A percentile compares a stretch with the other conserved stretches of the same genome.
phyloP scores from a whole-genome alignment of 495 filamentous ascomycete species.

The Aspergillus steynii region DNA sequence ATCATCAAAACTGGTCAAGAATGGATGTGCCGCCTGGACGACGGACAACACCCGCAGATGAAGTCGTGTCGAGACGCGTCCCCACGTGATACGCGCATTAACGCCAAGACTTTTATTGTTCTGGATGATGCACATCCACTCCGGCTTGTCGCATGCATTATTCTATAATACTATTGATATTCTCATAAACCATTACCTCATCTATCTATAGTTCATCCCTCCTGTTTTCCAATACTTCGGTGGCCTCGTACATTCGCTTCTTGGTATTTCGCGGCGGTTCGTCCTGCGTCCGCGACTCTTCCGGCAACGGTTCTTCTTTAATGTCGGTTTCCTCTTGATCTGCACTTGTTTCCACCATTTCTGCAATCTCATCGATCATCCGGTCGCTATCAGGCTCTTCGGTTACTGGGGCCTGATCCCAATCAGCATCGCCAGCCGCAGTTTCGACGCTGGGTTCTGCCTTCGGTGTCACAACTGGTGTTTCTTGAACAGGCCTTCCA shows the following conservation, averaged over 20 bases:
- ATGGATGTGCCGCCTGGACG: constrained; percentile 7
- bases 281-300: constrained; percentile 46
- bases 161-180: neutral
- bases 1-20: neutral
- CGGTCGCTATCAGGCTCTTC: constrained; percentile 35
- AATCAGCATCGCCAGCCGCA: constrained; percentile 19
- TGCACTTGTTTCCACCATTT: constrained; percentile 54
- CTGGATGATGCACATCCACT: constrained; percentile 7
- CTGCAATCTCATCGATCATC: constrained; percentile 54
- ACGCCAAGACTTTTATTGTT: constrained; percentile 19
- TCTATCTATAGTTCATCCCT: constrained; percentile 57
- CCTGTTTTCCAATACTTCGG: constrained; percentile 34
- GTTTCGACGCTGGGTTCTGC: constrained; percentile 21
- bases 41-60: constrained; percentile 12
- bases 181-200: constrained; percentile 6
- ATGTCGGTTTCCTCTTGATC: constrained; percentile 33
- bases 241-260: constrained; percentile 81
- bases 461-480: constrained; percentile 14
- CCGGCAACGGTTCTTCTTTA: constrained; percentile 32
- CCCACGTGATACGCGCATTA: constrained; percentile 39
- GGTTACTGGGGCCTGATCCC: constrained; percentile 28
- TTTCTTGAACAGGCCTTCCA: constrained; percentile 12
- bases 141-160: neutral
- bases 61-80: constrained; percentile 38
- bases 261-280: constrained; percentile 65